phyloP scores from a whole-genome alignment of 2,329 filamentous ascomycete genomes.

The Penicillium sp. region DNA sequence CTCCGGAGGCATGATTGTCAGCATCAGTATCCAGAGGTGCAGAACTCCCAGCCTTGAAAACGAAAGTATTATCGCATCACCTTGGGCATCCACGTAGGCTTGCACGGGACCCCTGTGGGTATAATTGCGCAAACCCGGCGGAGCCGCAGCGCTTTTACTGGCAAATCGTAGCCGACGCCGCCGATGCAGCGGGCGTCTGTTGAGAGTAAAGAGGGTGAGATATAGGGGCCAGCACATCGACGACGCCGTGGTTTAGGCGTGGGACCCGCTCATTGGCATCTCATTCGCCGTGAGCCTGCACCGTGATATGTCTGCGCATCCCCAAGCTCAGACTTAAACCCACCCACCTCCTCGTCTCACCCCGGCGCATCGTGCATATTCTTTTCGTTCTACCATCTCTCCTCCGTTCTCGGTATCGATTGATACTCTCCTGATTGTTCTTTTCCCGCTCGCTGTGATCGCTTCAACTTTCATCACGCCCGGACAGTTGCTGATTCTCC shows the following conservation, averaged over 20 bases:
- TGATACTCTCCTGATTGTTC: not conserved
- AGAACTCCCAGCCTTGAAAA: too few relatives aligned
- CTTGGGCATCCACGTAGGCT: too few relatives aligned
- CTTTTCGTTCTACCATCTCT: not conserved
- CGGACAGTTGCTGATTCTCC: too few relatives aligned
- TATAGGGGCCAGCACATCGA: slow-evolving; percentile 4
- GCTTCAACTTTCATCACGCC: too few relatives aligned
- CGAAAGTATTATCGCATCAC: too few relatives aligned
- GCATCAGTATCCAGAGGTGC: too few relatives aligned
- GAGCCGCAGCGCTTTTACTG: slow-evolving; percentile 26
- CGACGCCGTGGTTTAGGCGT: too few relatives aligned
- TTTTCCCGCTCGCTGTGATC: not conserved
- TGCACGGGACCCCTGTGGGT: too few relatives aligned
- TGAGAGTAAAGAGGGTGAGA: not conserved
- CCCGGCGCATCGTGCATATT: not conserved
- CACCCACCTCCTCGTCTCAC: slow-evolving; percentile 4
- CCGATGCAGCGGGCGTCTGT: not conserved
- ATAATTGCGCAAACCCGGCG: slow-evolving; percentile 38
- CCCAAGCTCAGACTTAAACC: slow-evolving; percentile 7
- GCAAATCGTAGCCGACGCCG: not conserved
- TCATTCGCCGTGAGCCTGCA: not conserved
- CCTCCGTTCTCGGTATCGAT: not conserved
- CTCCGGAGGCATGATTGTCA: too few relatives aligned
- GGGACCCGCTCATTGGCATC: slow-evolving; percentile 5
- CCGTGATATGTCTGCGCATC: too few relatives aligned